These are phyloP conservation scores for Parachaetomium inaequale DNA, from an alignment of 495 filamentous ascomycete species.

Conservation along the genomic window DNA sequence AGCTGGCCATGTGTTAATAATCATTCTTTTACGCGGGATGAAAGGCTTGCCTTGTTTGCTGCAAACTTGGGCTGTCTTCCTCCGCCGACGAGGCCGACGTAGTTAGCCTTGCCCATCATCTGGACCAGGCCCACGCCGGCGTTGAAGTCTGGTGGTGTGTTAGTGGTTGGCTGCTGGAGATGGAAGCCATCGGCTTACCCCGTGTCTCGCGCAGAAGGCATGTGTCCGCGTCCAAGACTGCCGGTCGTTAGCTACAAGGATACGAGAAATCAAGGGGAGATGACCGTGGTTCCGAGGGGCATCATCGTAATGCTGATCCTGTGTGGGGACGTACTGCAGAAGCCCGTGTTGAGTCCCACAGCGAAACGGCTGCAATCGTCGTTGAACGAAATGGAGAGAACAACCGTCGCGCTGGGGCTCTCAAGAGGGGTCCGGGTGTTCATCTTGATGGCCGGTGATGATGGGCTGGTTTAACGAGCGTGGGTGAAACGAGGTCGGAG, in stretches of 20 bases:
- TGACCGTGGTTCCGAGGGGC: neutral
- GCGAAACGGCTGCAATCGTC: slow-evolving; percentile 83
- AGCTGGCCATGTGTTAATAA: slow-evolving; percentile 45
- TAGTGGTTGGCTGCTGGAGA: neutral
- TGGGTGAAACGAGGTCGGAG: neutral
- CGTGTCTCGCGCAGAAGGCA: slow-evolving; percentile 66
- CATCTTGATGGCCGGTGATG: slow-evolving; percentile 52
- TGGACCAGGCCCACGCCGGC: slow-evolving; percentile 78
- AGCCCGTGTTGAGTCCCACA: slow-evolving; percentile 81
- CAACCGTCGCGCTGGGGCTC: slow-evolving; percentile 65
- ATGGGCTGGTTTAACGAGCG: slow-evolving; percentile 5
- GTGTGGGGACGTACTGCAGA: slow-evolving; percentile 62
- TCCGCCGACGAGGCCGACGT: slow-evolving; percentile 84
- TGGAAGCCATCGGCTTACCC: slow-evolving; percentile 26
- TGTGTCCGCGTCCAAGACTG: slow-evolving; percentile 75
- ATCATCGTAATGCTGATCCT: neutral
- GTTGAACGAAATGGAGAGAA: slow-evolving; percentile 84
- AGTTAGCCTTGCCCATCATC: slow-evolving; percentile 87
- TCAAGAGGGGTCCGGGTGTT: slow-evolving; percentile 87
- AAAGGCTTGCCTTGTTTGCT: slow-evolving; percentile 69
- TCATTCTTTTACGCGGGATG: neutral
- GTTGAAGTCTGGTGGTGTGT: slow-evolving; percentile 63
- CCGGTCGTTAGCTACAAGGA: neutral
- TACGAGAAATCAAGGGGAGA: neutral
- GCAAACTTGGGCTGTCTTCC: slow-evolving; percentile 83